A percentile compares a stretch with the other conserved stretches of the same genome.
These are phyloP conservation scores for Hyaloperonospora brassicae DNA, from an alignment of 352 stramenopile genomes.

Conservation along the genomic window DNA sequence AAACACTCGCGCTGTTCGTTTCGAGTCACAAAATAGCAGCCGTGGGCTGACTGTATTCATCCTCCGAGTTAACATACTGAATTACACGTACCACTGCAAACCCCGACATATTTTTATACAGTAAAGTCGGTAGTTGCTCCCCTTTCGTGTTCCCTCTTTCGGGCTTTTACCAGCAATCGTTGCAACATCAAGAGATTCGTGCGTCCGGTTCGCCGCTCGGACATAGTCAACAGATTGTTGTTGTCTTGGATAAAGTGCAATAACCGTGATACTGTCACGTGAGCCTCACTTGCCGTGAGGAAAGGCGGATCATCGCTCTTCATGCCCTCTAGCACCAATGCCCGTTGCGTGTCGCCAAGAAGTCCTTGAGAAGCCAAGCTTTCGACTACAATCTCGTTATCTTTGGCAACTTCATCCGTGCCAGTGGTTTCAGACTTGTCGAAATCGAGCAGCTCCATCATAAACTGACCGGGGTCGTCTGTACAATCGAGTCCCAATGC, in stretches of 20 bases:
- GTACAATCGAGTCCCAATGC: constrained; percentile 31
- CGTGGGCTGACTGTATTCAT: constrained; percentile 20
- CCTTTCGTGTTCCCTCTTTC: constrained; percentile 33
- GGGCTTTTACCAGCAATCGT: constrained; percentile 41
- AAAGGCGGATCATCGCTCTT: constrained; percentile 31
- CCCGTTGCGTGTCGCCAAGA: constrained; percentile 34
- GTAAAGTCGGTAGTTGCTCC: constrained; percentile 33
- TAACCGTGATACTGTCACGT: constrained; percentile 30
- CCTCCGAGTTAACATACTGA: constrained; percentile 12
- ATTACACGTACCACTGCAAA: constrained; percentile 9
- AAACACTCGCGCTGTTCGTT: constrained; percentile 4
- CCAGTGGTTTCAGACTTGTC: constrained; percentile 30
- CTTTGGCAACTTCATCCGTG: constrained; percentile 32
- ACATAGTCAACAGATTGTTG: constrained; percentile 25
- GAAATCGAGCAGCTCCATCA: constrained; percentile 34
- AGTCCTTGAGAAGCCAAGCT: constrained; percentile 47
- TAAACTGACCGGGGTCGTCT: constrained; percentile 22
- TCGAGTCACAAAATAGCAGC: constrained; percentile 5
- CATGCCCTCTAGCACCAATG: constrained; percentile 21
- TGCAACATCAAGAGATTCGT: constrained; percentile 45
- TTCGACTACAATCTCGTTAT: constrained; percentile 58
- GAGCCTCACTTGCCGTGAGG: constrained; percentile 31
- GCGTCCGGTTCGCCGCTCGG: constrained; percentile 36
- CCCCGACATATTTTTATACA: constrained; percentile 14
- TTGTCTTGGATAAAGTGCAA: constrained; percentile 42